Percentiles rank a stretch among this genome's conserved stretches.
Evolutionary conservation across 75 land plant species (phyloP).

Genomic region (Adiantum capillusveneris): DNA sequence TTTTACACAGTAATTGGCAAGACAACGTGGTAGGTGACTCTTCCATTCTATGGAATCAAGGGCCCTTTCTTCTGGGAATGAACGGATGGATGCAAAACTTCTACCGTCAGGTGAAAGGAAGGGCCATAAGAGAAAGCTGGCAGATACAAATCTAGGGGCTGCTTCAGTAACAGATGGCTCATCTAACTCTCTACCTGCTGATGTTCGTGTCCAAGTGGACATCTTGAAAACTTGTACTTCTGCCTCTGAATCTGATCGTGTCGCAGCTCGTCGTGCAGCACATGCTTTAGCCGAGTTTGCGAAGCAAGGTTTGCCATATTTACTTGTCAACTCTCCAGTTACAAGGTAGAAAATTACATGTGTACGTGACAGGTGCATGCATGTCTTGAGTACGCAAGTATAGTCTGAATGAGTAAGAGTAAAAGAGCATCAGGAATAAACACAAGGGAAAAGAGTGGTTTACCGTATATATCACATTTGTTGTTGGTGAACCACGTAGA

Average conservation of each 20-base stretch:
- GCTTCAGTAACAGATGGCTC: conserved; percentile 16
- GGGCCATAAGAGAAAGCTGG: conserved; percentile 71
- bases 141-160: conserved; percentile 28
- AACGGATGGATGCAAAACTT: conserved; percentile 23
- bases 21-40: too few relatives aligned
- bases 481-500: too few relatives aligned
- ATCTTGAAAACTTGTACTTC: conserved; percentile 55
- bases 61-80: conserved; percentile 2
- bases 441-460: too few relatives aligned
- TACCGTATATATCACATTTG: too few relatives aligned
- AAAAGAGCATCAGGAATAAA: too few relatives aligned
- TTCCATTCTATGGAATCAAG: neutral
- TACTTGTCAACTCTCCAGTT: too few relatives aligned
- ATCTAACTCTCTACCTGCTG: conserved; percentile 22
- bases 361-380: too few relatives aligned
- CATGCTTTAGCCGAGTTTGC: conserved; percentile 92
- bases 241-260: conserved; percentile 66
- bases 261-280: conserved; percentile 74
- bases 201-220: conserved; percentile 49
- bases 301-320: conserved; percentile 58
- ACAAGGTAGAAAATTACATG: too few relatives aligned
- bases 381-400: too few relatives aligned
- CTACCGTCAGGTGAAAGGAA: conserved; percentile 31
- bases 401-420: too few relatives aligned
- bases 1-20: too few relatives aligned